These are phyloP conservation scores for Penstemon newberryi DNA, from an alignment of 257 asterid species.

Conservation along the genomic window DNA sequence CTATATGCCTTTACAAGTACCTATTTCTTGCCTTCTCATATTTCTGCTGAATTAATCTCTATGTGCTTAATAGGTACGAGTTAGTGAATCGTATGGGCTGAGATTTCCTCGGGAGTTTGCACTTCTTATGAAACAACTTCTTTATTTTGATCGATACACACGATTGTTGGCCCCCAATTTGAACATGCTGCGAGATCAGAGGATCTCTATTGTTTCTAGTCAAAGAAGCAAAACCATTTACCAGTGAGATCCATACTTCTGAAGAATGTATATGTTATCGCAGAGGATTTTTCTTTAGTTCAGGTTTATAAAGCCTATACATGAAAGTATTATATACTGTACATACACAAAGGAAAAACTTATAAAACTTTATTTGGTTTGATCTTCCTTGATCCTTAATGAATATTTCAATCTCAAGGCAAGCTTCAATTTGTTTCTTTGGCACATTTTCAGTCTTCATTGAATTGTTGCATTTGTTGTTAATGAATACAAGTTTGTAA, in stretches of 20 bases:
- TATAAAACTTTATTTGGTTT: slow-evolving; percentile 2
- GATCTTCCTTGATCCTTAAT: not conserved
- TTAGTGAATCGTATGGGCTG: slow-evolving; percentile 93
- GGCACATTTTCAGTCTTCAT: too few relatives aligned
- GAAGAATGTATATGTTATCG: not conserved
- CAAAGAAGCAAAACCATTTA: slow-evolving; percentile 41
- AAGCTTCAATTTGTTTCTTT: too few relatives aligned
- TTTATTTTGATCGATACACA: slow-evolving; percentile 92
- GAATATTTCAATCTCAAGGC: not conserved
- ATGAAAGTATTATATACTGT: slow-evolving; percentile 23
- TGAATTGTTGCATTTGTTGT: too few relatives aligned
- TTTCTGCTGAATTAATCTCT: slow-evolving; percentile 4
- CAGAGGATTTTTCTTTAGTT: not conserved
- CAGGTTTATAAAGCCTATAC: slow-evolving; percentile 1
- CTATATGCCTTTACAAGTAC: not conserved
- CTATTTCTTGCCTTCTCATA: slow-evolving; percentile 5
- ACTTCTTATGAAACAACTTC: slow-evolving; percentile 93
- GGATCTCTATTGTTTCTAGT: slow-evolving; percentile 72
- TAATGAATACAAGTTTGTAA: too few relatives aligned
- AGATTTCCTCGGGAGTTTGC: slow-evolving; percentile 97
- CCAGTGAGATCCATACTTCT: slow-evolving; percentile 25
- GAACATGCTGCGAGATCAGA: slow-evolving; percentile 94
- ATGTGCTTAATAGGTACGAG: slow-evolving; percentile 61
- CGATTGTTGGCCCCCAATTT: slow-evolving; percentile 87
- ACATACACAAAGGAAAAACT: slow-evolving; percentile 8